Conservation (phyloP, 306 rosid species). For the Prunus fruticosa region DNA sequence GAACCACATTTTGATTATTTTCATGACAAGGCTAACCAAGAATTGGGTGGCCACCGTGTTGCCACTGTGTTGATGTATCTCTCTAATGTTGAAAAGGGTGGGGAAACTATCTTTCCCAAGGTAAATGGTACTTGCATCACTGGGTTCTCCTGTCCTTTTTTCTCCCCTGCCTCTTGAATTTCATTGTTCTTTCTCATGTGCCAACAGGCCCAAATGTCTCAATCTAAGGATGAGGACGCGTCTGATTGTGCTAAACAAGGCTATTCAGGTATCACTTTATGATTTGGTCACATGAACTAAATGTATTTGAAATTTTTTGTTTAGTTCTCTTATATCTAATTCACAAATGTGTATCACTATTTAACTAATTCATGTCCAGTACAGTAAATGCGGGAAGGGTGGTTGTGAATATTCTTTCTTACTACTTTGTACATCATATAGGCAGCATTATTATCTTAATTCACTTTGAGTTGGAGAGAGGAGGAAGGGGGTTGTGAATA, state of each 20-base stretch:
- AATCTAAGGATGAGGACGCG: constrained; percentile 46
- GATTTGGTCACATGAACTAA: background rate
- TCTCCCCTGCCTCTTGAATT: background rate
- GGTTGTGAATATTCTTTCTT: background rate
- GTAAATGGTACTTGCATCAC: constrained; percentile 34
- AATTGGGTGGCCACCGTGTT: constrained; percentile 81
- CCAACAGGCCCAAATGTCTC: constrained; percentile 44
- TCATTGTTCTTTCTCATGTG: background rate
- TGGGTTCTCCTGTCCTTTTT: background rate
- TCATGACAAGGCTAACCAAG: constrained; percentile 75
- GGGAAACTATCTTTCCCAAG: constrained; percentile 90
- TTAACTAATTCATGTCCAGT: background rate
- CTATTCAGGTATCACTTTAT: constrained; percentile 65
- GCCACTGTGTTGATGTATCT: constrained; percentile 95
- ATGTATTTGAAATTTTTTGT: background rate
- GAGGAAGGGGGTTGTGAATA: too few species aligned
- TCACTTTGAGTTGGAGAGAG: background rate
- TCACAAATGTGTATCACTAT: background rate
- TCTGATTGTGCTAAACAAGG: constrained; percentile 84
- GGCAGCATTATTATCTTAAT: background rate
- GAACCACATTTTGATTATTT: constrained; percentile 90
- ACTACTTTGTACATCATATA: background rate
- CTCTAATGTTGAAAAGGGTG: constrained; percentile 83
- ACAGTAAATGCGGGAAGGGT: background rate
- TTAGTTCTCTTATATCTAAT: background rate